Percentiles rank a stretch among this genome's conserved stretches.
These are phyloP conservation scores for Linnemannia elongata DNA, from an alignment of 192 early-diverging fungal genomes.

Conservation along the genomic window DNA sequence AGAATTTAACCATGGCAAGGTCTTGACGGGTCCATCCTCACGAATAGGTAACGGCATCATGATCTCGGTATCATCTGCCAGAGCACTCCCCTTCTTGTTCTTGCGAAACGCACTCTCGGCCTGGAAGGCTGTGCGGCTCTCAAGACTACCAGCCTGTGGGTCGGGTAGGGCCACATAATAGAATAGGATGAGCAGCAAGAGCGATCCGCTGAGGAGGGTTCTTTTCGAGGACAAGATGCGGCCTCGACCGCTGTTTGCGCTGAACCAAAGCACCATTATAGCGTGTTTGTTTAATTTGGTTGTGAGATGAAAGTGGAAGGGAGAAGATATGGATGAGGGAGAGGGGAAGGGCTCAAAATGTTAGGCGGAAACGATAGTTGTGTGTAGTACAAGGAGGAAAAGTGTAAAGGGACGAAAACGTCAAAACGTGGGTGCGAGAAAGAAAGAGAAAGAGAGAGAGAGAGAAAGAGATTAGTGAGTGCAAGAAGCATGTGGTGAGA, in stretches of 20 bases:
- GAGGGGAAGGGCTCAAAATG: neutral
- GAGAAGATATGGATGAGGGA: neutral
- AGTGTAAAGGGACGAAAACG: neutral
- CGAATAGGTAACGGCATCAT: conserved; percentile 10
- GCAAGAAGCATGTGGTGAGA: neutral
- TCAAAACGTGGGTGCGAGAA: neutral
- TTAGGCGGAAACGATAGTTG: too few species aligned
- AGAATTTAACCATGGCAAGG: neutral
- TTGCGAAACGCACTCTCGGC: conserved; percentile 6
- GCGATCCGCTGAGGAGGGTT: conserved; percentile 21
- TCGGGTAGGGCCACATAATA: conserved; percentile 32
- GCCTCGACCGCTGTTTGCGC: conserved; percentile 6
- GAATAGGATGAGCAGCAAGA: conserved; percentile 19
- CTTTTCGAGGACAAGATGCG: conserved; percentile 13
- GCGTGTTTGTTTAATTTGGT: neutral
- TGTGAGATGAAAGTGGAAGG: neutral
- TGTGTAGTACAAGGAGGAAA: neutral
- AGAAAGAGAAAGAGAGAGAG: neutral
- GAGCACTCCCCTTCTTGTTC: conserved; percentile 6
- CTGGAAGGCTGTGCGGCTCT: neutral
- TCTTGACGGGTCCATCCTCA: neutral
- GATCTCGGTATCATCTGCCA: conserved; percentile 19
- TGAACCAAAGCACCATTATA: conserved; percentile 23
- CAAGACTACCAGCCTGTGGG: neutral
- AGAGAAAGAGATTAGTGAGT: neutral